Evolutionary conservation across 805 yeast genomes (phyloP).

Genomic region (Komagataella kurtzmanii): DNA sequence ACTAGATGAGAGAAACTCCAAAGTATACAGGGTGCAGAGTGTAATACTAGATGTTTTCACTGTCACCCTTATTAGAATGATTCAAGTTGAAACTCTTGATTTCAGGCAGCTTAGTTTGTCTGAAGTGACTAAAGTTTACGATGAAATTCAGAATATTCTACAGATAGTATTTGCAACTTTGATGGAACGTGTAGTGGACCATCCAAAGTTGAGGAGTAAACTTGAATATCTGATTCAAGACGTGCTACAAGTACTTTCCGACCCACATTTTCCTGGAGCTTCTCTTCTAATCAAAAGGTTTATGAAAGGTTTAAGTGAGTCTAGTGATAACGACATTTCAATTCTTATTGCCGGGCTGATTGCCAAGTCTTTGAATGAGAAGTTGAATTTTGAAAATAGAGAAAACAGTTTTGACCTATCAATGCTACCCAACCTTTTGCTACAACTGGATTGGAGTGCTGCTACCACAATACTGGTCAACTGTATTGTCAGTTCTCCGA

Average conservation of each 20-base stretch:
- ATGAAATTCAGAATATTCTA: not conserved
- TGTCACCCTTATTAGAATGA: slow-evolving; percentile 9
- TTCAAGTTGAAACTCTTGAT: not conserved
- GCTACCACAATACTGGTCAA: not conserved
- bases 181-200: not conserved
- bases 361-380: not conserved
- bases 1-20: slow-evolving; percentile 29
- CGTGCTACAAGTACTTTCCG: not conserved
- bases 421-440: not conserved
- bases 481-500: not conserved
- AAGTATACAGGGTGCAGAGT: slow-evolving; percentile 28
- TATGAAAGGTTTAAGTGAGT: not conserved
- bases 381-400: not conserved
- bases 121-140: not conserved
- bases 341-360: not conserved
- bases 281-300: not conserved
- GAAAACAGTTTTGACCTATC: not conserved
- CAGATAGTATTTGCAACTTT: not conserved
- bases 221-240: not conserved
- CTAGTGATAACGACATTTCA: not conserved
- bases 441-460: not conserved
- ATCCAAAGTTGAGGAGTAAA: not conserved
- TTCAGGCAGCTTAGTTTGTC: not conserved
- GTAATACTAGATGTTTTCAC: not conserved
- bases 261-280: not conserved